Evolutionary conservation across 257 asterid species (phyloP).

Genomic region (Solanum bukasovii): DNA sequence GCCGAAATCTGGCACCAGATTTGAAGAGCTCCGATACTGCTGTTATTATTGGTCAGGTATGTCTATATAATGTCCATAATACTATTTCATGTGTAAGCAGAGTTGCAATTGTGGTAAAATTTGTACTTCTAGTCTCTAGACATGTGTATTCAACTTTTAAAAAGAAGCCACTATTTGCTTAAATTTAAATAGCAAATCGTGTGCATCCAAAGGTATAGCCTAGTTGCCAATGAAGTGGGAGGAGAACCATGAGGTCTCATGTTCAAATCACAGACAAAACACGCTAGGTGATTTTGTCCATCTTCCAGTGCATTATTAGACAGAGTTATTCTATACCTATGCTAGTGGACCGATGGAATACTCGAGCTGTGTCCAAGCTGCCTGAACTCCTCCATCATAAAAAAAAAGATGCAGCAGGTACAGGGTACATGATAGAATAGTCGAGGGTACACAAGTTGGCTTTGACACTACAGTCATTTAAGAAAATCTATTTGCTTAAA

Average conservation of each 20-base stretch:
- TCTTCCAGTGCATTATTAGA: not conserved
- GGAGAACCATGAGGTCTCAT: not conserved
- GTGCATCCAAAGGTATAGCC: not conserved
- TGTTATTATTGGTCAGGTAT: conserved; percentile 84
- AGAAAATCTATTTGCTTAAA: not conserved
- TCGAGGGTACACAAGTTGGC: not conserved
- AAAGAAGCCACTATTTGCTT: not conserved
- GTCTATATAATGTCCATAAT: not conserved
- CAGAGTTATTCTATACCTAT: not conserved
- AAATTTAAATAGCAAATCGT: not conserved
- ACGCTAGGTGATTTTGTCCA: not conserved
- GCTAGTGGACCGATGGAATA: not conserved
- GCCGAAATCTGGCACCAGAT: conserved; percentile 59
- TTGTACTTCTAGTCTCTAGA: not conserved
- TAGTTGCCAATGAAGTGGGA: not conserved
- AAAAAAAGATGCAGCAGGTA: not conserved
- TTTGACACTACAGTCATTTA: not conserved
- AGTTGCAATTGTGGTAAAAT: not conserved
- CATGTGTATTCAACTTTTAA: not conserved
- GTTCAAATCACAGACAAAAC: not conserved
- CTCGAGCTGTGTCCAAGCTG: not conserved
- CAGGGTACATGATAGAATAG: not conserved
- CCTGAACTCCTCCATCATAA: not conserved
- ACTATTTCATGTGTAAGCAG: not conserved
- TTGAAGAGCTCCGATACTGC: conserved; percentile 74